Base-by-base conservation (phyloP, 2,329 filamentous ascomycete genomes). In the Pseudogymnoascus sp. region DNA sequence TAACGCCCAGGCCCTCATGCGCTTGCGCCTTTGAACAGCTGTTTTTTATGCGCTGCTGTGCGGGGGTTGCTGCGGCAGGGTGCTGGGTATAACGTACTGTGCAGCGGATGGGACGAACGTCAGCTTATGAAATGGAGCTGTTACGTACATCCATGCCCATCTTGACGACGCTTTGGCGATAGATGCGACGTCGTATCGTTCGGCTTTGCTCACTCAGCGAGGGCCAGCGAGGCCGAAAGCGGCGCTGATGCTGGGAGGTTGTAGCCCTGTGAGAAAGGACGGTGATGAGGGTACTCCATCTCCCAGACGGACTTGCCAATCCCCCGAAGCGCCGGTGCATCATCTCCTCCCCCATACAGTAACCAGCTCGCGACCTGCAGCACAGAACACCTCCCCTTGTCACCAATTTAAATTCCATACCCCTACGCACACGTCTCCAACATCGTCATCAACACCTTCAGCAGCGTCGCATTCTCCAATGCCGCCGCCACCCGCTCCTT, bases 401-500 rank as follows among this genome's bases (percentile, higher is more conserved):
- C 21, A 21, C 41, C 7, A 15, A 29, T 47, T n/a, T 2, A 29
- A 44, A 29, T 47, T n/a, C 1, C n/a, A 44, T 3, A 11, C 7
- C 24, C 11, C 54, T 58, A 58, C 5, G 8, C 81, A 75, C 91
- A 96, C 1, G 89, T 93, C 72, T 90, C 86, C 65, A 97, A 81
- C 94, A 99, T 97, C 76, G 94, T 96, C 72, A 90, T 86, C 65
- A 99, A 80, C 33, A 97, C 90, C 40, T 86, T 86, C 79, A 90
- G 91, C 63, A 99, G 78, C 1, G 90, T 95, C 62, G 90, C 89
- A 72, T 99, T 99, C 75, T 97, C 94, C 68, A 97, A 78, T 5
- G 94, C 94, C 8, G 94, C 94, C 1, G 93, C 92, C 47, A 99
- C 94, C 64, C 94, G 82, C 77, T 99, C 94, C 79, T 97, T 99